Percentiles rank a stretch among this genome's conserved stretches.
Conservation (phyloP, 2,329 filamentous ascomycete genomes). For the Paraconiothyrium sp. region DNA sequence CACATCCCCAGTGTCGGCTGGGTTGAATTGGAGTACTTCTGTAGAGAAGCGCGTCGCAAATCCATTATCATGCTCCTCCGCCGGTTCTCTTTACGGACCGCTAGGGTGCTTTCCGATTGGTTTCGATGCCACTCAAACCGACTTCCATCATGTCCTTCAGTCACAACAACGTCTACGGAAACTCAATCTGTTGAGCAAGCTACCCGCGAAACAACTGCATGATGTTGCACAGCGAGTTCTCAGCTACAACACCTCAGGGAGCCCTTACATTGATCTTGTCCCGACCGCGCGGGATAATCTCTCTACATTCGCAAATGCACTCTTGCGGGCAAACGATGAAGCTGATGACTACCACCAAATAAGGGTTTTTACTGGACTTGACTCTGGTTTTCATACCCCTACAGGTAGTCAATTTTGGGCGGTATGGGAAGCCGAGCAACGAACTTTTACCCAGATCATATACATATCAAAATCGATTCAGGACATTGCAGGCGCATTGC, state of each 20-base stretch:
- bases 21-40: slow-evolving; percentile 41
- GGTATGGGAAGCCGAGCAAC: slow-evolving; percentile 44
- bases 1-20: slow-evolving; percentile 28
- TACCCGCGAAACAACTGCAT: slow-evolving; percentile 37
- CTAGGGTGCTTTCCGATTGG: slow-evolving; percentile 51
- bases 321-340: slow-evolving; percentile 37
- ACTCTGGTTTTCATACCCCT: slow-evolving; percentile 50
- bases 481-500: slow-evolving; percentile 37
- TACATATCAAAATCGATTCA: slow-evolving; percentile 49
- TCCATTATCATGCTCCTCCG: slow-evolving; percentile 44
- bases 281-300: slow-evolving; percentile 37
- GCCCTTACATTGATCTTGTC: slow-evolving; percentile 29
- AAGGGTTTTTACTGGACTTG: slow-evolving; percentile 46
- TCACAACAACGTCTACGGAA: slow-evolving; percentile 43
- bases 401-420: slow-evolving; percentile 47
- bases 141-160: slow-evolving; percentile 44
- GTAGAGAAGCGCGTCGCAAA: slow-evolving; percentile 37
- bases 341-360: slow-evolving; percentile 40
- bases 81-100: slow-evolving; percentile 36
- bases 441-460: slow-evolving; percentile 40
- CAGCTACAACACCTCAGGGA: slow-evolving; percentile 27
- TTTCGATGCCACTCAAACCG: slow-evolving; percentile 39
- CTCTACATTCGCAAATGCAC: slow-evolving; percentile 30
- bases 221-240: slow-evolving; percentile 26
- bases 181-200: slow-evolving; percentile 40